Conservation (phyloP, 1,284 basidiomycete species). For the Cryptococcus hybrid region DNA sequence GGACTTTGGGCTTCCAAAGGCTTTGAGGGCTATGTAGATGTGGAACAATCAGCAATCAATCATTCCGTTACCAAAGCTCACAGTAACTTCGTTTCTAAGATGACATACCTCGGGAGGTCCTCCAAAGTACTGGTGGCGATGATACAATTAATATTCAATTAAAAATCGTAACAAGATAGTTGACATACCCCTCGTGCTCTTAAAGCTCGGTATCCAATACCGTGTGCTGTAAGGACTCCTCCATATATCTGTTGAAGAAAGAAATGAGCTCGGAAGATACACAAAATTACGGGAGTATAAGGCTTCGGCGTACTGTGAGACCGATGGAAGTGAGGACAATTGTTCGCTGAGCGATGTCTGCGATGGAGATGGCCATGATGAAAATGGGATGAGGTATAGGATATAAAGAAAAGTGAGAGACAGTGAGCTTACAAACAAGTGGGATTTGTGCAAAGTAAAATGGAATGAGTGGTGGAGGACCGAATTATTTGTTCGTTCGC, state of each 20-base stretch:
- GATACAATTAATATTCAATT: neutral
- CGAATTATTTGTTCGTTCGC: neutral
- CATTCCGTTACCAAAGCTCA: no score
- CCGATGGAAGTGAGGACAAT: constrained; percentile 23
- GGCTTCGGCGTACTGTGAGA: constrained; percentile 18
- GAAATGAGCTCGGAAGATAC: neutral
- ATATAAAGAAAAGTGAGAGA: neutral
- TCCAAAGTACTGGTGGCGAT: constrained; percentile 9
- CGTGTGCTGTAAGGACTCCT: constrained; percentile 16
- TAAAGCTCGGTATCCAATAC: constrained; percentile 13
- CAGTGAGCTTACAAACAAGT: neutral
- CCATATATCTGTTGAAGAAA: constrained; percentile 13
- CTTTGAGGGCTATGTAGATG: no score
- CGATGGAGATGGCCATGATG: constrained; percentile 21
- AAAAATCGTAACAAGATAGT: neutral
- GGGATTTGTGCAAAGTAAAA: neutral
- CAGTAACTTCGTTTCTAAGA: no score
- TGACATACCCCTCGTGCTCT: constrained; percentile 15
- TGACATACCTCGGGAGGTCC: constrained; percentile 9
- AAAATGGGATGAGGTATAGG: no score
- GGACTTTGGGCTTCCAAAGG: no score
- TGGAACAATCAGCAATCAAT: no score
- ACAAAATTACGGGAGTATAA: neutral
- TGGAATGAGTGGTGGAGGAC: neutral
- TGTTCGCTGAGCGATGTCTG: constrained; percentile 22